Evolutionary conservation across 768 basidiomycete genomes (phyloP), one percentile per base, ranked within the genome.

Genomic region (Mycena indigotica): DNA sequence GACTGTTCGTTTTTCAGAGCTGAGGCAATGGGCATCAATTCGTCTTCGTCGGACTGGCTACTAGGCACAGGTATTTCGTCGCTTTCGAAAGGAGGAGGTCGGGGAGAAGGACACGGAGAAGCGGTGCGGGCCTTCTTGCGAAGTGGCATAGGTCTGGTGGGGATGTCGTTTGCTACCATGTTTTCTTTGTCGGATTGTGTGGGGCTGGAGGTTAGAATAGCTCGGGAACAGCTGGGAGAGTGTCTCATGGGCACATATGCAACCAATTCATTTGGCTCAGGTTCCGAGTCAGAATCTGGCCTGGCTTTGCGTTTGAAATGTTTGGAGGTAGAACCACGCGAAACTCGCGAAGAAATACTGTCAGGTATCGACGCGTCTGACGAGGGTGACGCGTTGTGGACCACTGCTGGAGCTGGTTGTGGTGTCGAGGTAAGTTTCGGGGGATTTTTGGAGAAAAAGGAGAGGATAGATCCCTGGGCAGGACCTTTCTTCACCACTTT

Each of bases 41-140:
- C 86, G 45, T 78, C 73, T 66, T 88, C 88, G 60, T 87, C 84
- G 48, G 85, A 86, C 67, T 87, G 83, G 62, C 87, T 88, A 46
- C 84, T 87, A 21, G 83, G 84, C 6, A 88, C 74, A 19, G 83
- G 65, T 28, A 77, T 72, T 24, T 68, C 66, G 51, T 69, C 66
- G 55, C 57, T 61, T 28, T 57, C 46, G 46, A 54, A 55, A 39
- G 28, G 52, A 51, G 60, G 69, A 45, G 65, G 59, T 25, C 56
- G 23, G 5, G 52, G 25, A 52, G 23, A 35, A 13, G 39, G 55
- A 1, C 64, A 67, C 26, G 77, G 72, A 23, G 75, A 65, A 1
- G 73, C 73, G 25, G 75, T 52, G 19, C 77, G 79, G 10, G 68
- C 69, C 48, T 73, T 80, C 68, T 78, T 82, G 52, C 61, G 69